These are phyloP conservation scores for Achaetomium macrosporum DNA, from an alignment of 2,329 filamentous ascomycete species.

Conservation along the genomic window DNA sequence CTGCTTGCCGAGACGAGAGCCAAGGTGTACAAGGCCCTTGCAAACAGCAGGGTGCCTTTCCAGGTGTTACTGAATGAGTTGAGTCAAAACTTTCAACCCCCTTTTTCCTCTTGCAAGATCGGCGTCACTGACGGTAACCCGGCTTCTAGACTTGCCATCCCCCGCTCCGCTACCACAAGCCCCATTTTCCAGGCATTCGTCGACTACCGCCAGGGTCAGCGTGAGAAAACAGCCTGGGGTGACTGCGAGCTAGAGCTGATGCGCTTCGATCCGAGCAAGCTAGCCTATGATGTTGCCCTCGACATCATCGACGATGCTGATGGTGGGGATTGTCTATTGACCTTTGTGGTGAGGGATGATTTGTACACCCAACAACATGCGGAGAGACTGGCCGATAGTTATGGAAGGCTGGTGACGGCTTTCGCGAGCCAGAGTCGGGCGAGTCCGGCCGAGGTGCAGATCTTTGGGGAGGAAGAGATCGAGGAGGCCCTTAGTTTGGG, in stretches of 20 bases:
- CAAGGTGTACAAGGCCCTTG: too few relatives aligned
- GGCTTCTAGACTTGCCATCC: too few relatives aligned
- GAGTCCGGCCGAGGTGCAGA: not conserved
- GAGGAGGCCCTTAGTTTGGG: not conserved
- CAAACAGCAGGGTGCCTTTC: too few relatives aligned
- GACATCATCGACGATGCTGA: conserved; percentile 32
- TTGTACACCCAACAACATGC: conserved; percentile 24
- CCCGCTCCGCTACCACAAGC: conserved; percentile 32
- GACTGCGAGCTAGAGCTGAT: conserved; percentile 3
- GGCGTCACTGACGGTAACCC: too few relatives aligned
- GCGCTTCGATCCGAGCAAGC: conserved; percentile 1
- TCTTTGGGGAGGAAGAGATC: not conserved
- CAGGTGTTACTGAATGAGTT: too few relatives aligned
- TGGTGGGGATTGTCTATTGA: conserved; percentile 17
- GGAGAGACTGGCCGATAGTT: not conserved
- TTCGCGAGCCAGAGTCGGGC: not conserved
- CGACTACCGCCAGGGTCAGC: conserved; percentile 28
- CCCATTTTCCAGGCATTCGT: conserved; percentile 45
- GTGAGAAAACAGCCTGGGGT: conserved; percentile 18
- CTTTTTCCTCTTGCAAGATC: too few relatives aligned
- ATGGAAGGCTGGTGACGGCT: not conserved
- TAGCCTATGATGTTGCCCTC: conserved; percentile 30
- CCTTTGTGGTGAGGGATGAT: conserved; percentile 27
- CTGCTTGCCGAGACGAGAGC: too few relatives aligned
- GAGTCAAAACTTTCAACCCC: too few relatives aligned